phyloP scores from a whole-genome alignment of 2,329 filamentous ascomycete genomes.

The Zymoseptoria passerinii region DNA sequence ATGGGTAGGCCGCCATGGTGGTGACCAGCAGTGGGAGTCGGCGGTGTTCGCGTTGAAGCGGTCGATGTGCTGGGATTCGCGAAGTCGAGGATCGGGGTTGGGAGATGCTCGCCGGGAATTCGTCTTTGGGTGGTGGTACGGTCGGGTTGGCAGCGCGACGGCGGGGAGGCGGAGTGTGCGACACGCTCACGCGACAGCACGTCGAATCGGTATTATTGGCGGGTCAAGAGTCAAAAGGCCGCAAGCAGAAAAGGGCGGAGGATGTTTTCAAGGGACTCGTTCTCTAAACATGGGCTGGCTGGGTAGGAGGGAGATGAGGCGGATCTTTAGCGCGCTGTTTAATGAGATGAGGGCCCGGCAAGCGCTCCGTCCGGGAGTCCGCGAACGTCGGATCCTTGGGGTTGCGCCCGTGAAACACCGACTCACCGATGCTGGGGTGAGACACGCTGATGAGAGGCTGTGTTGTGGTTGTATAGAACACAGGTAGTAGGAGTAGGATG shows the following conservation, averaged over 20 bases:
- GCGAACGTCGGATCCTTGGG: background rate
- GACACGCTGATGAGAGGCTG: background rate
- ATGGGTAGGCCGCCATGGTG: constrained; percentile 23
- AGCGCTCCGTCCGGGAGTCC: background rate
- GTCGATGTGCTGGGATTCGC: background rate
- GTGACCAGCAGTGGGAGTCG: background rate
- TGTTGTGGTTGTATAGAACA: background rate
- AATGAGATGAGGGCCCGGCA: background rate
- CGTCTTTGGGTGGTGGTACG: background rate
- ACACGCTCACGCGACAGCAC: background rate
- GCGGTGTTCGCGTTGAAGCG: background rate
- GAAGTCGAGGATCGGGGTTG: background rate
- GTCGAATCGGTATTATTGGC: background rate
- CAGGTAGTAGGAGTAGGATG: too few species aligned
- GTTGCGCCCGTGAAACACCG: background rate
- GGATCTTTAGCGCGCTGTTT: background rate
- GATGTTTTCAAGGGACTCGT: background rate
- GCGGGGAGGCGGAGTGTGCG: background rate
- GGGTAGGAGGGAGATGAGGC: background rate
- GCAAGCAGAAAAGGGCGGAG: background rate
- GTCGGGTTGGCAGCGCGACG: background rate
- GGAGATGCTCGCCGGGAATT: background rate
- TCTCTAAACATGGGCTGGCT: background rate
- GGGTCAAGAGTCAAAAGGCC: background rate
- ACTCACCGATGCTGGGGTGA: background rate